Evolutionary conservation across 2,329 filamentous ascomycete genomes (phyloP).

Genomic region (Basipetospora chlamydospora): DNA sequence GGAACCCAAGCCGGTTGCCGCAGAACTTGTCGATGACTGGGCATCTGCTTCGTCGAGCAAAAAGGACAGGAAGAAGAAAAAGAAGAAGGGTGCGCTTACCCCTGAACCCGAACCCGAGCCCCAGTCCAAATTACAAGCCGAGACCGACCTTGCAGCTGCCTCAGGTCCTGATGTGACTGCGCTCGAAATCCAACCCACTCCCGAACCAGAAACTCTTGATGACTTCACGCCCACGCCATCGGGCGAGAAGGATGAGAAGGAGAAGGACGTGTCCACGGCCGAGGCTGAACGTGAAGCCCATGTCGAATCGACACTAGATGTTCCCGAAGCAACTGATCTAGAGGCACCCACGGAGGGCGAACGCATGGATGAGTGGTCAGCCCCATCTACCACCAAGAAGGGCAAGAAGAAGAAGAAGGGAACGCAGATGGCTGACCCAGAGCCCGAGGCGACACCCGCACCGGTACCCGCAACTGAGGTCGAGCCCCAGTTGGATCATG

Average conservation of each 20-base stretch:
- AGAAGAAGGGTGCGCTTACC: background rate
- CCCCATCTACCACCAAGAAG: background rate
- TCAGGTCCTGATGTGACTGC: background rate
- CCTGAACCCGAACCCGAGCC: background rate
- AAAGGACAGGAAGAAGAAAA: constrained; percentile 3
- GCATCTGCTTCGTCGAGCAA: background rate
- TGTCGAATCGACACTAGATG: no score
- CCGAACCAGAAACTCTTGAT: background rate
- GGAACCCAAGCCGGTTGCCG: no score
- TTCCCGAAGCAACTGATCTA: no score
- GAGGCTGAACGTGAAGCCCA: background rate
- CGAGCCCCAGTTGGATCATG: no score
- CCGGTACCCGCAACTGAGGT: background rate
- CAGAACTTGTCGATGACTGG: no score
- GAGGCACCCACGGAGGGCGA: constrained; percentile 1
- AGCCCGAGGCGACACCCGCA: background rate
- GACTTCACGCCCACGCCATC: background rate
- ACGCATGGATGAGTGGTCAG: background rate
- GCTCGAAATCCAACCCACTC: background rate
- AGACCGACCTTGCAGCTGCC: background rate
- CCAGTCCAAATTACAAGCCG: background rate
- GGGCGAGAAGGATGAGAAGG: background rate
- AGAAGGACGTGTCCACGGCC: background rate
- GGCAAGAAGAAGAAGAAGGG: background rate
- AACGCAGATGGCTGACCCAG: background rate